Evolutionary conservation across 2,329 filamentous ascomycete genomes (phyloP), one percentile per base, ranked within the genome.

Genomic region (Mollisiaceae sp.): DNA sequence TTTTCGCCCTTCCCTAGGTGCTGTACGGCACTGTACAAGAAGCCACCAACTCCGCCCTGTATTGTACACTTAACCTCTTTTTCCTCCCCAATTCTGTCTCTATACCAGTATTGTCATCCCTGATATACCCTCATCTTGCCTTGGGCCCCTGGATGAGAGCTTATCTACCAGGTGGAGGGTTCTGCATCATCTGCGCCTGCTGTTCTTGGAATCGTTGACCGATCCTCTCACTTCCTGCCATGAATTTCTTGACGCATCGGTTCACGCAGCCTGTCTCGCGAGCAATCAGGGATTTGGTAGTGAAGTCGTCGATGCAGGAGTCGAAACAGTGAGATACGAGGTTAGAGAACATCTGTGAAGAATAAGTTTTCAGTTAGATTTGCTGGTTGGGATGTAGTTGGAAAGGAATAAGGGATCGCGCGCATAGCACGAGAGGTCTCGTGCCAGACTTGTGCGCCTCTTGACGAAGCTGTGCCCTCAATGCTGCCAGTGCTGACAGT

Each of bases 271-370:
- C 90, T 76, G 91, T 91, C 82, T 99, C 95, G 78, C 92, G 90
- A 72, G 89, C 86, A 69, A 91, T 90, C 71, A 99, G 88, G 58
- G 93, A 92, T 83, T 98, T 98, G 82, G 93, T 97, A 76, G 94
- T 97, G 87, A 99, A 99, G 85, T 98, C 94, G 81, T 94, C 94
- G 81, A 99, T 88, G 85, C 95, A 99, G 81, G 95, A 91, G 78
- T 92, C 90, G 86, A 99, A 99, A 88, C 95, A 99, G 82, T 90
- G 87, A 79, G 93, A 90, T 75, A 93, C 91, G 63, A 92, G 85
- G 81, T 87, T 89, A 75, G 81, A 82, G 75, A 86, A 86, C 78
- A 87, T 81, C 85, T 87, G 71, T 68, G 15, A 36, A 20, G 36
- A 47, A 35, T 71, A 64, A 73, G 71, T 58, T 50, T 56, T 54